Percentiles rank a stretch among this genome's conserved stretches.
Conservation (phyloP, 2,329 filamentous ascomycete species). For the Fonsecaea pedrosoi region DNA sequence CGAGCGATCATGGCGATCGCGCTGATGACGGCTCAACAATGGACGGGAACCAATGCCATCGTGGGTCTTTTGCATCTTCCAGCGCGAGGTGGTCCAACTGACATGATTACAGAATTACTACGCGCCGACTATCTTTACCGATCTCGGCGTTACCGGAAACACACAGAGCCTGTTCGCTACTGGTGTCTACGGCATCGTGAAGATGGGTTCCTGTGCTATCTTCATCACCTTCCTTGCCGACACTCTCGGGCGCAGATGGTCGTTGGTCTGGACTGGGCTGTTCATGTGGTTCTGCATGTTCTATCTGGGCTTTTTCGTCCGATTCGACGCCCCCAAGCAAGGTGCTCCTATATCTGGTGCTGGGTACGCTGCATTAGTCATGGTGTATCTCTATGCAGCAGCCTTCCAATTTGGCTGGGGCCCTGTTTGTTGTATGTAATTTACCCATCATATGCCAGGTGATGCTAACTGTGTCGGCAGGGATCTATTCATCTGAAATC, state of each 20-base stretch:
- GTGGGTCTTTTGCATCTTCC: neutral
- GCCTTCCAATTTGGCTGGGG: slow-evolving; percentile 75
- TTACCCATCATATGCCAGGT: slow-evolving; percentile 48
- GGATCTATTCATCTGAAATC: slow-evolving; percentile 76
- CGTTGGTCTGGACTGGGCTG: slow-evolving; percentile 68
- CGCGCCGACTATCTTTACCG: slow-evolving; percentile 71
- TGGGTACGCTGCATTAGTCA: slow-evolving; percentile 73
- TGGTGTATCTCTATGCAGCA: slow-evolving; percentile 74
- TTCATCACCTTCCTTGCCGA: slow-evolving; percentile 74
- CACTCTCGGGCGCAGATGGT: slow-evolving; percentile 69
- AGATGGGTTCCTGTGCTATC: slow-evolving; percentile 67
- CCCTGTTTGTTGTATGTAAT: slow-evolving; percentile 10
- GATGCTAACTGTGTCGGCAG: slow-evolving; percentile 55
- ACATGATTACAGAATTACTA: slow-evolving; percentile 62
- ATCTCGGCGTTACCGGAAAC: slow-evolving; percentile 66
- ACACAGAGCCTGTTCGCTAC: slow-evolving; percentile 71
- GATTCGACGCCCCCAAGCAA: slow-evolving; percentile 63
- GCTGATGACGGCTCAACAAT: slow-evolving; percentile 63
- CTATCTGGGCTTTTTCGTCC: slow-evolving; percentile 74
- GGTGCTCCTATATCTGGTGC: slow-evolving; percentile 66
- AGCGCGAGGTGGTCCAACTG: neutral
- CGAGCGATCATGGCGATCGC: slow-evolving; percentile 61
- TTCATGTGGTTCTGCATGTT: slow-evolving; percentile 69
- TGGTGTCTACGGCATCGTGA: slow-evolving; percentile 75
- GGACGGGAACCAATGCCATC: slow-evolving; percentile 63